Evolutionary conservation across 192 early-diverging fungal species (phyloP).

Genomic region (Gonapodya sp.): DNA sequence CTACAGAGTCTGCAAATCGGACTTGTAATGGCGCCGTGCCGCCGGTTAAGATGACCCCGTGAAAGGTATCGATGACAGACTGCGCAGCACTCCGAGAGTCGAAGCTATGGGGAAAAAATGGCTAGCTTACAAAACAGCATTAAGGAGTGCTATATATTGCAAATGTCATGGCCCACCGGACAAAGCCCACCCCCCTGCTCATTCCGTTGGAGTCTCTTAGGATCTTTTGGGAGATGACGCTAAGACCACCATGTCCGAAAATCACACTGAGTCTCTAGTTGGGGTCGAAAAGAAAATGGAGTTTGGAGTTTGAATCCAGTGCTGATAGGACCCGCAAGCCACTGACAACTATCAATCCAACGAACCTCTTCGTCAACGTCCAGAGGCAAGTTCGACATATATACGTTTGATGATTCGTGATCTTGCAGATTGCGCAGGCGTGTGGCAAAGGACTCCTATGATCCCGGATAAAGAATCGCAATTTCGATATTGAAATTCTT

Average conservation of each 20-base stretch:
- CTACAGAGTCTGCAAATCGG: slow-evolving; percentile 67
- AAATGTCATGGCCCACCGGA: slow-evolving; percentile 26
- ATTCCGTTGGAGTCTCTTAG: slow-evolving; percentile 56
- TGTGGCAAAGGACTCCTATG: slow-evolving; percentile 58
- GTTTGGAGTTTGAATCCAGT: no score
- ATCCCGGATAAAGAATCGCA: no score
- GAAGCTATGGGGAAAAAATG: slow-evolving; percentile 35
- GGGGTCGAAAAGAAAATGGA: slow-evolving; percentile 22
- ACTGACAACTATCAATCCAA: no score
- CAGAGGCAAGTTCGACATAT: slow-evolving; percentile 72
- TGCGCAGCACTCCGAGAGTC: slow-evolving; percentile 57
- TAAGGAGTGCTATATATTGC: neutral
- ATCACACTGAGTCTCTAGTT: slow-evolving; percentile 45
- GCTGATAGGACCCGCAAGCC: no score
- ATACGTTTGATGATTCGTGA: slow-evolving; percentile 67
- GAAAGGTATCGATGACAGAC: slow-evolving; percentile 55
- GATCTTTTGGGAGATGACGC: slow-evolving; percentile 63
- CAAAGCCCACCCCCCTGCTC: slow-evolving; percentile 75
- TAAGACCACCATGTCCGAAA: slow-evolving; percentile 40
- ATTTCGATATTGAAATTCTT: neutral
- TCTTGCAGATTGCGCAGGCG: slow-evolving; percentile 61
- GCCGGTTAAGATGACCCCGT: slow-evolving; percentile 47
- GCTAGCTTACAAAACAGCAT: neutral
- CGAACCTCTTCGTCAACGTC: slow-evolving; percentile 67
- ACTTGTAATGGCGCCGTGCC: slow-evolving; percentile 57